A percentile compares a stretch with the other conserved stretches of the same genome.
phyloP scores from a whole-genome alignment of 192 early-diverging fungal species.

The Cladochytrium replicatum region DNA sequence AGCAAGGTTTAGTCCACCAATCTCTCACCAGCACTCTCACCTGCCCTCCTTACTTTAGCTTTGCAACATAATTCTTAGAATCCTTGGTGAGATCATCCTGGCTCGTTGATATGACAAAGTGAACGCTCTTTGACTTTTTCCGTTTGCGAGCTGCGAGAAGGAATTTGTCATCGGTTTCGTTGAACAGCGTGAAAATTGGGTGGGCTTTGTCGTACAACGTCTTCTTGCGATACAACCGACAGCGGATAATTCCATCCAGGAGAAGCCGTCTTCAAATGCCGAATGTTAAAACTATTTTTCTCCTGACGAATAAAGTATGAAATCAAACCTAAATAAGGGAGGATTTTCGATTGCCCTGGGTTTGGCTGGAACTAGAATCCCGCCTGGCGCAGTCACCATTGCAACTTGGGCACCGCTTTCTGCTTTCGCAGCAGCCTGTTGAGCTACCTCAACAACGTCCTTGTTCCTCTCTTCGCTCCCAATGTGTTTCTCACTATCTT shows the following conservation, averaged over 20 bases:
- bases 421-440: too few relatives aligned
- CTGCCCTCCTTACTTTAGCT: slow-evolving; percentile 26
- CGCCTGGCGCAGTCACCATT: not conserved
- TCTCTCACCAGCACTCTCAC: not conserved
- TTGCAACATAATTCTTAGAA: slow-evolving; percentile 46
- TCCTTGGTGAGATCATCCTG: slow-evolving; percentile 44
- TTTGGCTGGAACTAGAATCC: not conserved
- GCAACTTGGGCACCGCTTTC: not conserved
- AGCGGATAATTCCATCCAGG: slow-evolving; percentile 31
- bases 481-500: too few relatives aligned
- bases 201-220: slow-evolving; percentile 37
- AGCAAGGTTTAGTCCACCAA: not conserved
- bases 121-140: slow-evolving; percentile 42
- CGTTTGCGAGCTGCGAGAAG: slow-evolving; percentile 43
- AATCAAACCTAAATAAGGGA: slow-evolving; percentile 1
- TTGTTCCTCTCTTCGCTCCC: too few relatives aligned
- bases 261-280: slow-evolving; percentile 21
- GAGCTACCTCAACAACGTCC: too few relatives aligned
- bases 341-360: not conserved
- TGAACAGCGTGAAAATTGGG: slow-evolving; percentile 48
- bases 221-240: slow-evolving; percentile 45
- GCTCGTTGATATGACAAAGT: slow-evolving; percentile 46
- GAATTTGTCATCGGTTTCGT: slow-evolving; percentile 46
- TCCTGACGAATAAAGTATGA: too few relatives aligned
- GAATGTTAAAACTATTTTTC: not conserved